Evolutionary conservation across 2,329 filamentous ascomycete genomes (phyloP).

Genomic region (Arthrobotrys iridis): DNA sequence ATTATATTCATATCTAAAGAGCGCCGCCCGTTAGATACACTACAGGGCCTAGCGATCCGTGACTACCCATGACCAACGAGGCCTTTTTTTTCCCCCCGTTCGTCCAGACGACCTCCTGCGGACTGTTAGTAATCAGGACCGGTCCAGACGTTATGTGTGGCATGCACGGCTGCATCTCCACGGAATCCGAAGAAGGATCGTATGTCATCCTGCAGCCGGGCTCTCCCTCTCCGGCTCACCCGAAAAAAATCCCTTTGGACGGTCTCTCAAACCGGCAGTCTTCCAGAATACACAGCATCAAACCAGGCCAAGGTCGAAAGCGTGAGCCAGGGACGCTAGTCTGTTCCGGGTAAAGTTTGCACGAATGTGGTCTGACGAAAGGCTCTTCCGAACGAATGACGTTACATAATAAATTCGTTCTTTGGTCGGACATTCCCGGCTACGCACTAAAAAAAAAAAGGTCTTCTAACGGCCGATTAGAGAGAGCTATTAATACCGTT

Average conservation of each 20-base stretch:
- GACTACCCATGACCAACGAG: no score
- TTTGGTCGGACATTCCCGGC: slow-evolving; percentile 43
- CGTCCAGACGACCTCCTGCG: background rate
- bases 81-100: background rate
- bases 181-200: slow-evolving; percentile 4
- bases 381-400: slow-evolving; percentile 10
- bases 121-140: slow-evolving; percentile 6
- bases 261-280: background rate
- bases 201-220: slow-evolving; percentile 46
- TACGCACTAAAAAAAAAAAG: no score
- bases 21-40: background rate
- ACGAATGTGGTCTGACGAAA: slow-evolving; percentile 20
- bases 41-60: no score
- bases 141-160: background rate
- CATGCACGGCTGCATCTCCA: slow-evolving; percentile 30
- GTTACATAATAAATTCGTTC: slow-evolving; percentile 35
- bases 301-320: background rate
- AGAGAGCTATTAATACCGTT: background rate
- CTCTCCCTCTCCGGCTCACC: slow-evolving; percentile 29
- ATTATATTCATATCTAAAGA: background rate
- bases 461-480: no score
- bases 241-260: no score
- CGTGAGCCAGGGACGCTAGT: background rate
- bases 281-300: slow-evolving; percentile 14
- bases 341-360: background rate